A percentile compares a stretch with the other conserved stretches of the same genome.
These are phyloP conservation scores for Schizophyllum commune DNA, from an alignment of 1,284 basidiomycete genomes.

Conservation along the genomic window DNA sequence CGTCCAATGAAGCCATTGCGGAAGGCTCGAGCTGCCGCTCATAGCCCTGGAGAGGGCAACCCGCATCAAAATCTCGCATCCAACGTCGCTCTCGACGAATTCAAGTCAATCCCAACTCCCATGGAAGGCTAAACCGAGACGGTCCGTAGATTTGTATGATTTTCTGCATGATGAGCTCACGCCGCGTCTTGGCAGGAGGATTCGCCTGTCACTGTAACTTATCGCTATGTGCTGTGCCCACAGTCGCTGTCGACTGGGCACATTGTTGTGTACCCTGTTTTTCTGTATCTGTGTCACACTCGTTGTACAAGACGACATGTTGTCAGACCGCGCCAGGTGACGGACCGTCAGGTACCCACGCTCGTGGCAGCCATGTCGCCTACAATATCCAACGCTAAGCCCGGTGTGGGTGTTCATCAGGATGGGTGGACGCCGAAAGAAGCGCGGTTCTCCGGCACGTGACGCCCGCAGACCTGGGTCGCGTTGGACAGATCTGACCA, in stretches of 20 bases:
- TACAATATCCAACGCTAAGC: background rate
- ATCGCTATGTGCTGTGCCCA: background rate
- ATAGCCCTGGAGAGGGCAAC: background rate
- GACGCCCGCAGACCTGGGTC: background rate
- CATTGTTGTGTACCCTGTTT: background rate
- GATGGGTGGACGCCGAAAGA: background rate
- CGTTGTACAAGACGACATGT: too few species aligned
- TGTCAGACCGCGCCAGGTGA: too few species aligned
- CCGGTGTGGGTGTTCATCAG: background rate
- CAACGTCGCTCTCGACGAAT: background rate
- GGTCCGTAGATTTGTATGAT: background rate
- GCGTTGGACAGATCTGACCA: background rate
- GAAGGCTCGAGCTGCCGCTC: background rate
- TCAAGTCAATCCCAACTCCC: background rate
- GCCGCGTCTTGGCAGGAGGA: background rate
- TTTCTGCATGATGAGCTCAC: background rate
- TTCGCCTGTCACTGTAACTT: background rate
- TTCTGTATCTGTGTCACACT: background rate
- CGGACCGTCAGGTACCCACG: background rate
- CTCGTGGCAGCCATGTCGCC: background rate
- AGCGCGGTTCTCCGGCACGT: background rate
- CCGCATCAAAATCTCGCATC: background rate
- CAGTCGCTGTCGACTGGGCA: background rate
- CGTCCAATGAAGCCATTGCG: background rate
- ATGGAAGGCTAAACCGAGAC: background rate